A percentile compares a stretch with the other conserved stretches of the same genome.
Evolutionary conservation across 257 asterid genomes (phyloP).

Genomic region (Gardenia jasminoides): DNA sequence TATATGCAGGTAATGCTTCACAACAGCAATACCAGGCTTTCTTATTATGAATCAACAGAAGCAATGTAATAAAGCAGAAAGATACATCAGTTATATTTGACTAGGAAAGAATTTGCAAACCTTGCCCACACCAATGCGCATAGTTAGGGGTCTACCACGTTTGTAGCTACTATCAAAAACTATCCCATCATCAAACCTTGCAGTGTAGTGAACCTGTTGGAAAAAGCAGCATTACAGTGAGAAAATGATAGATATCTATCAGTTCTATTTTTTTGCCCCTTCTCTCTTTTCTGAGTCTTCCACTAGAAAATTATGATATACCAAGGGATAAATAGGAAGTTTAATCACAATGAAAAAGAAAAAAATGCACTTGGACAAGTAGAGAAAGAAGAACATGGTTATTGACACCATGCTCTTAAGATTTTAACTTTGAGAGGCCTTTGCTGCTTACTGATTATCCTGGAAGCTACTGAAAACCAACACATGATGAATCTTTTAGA

Average conservation of each 20-base stretch:
- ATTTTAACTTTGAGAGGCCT: not conserved
- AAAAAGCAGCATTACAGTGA: conserved; percentile 7
- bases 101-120: conserved; percentile 27
- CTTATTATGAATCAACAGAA: not conserved
- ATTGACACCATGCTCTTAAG: not conserved
- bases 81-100: not conserved
- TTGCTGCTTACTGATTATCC: not conserved
- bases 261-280: not conserved
- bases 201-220: conserved; percentile 78
- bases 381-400: not conserved
- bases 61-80: not conserved
- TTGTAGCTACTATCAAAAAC: conserved; percentile 84
- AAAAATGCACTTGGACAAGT: not conserved
- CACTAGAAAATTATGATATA: not conserved
- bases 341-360: not conserved
- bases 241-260: not conserved
- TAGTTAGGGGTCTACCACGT: conserved; percentile 81
- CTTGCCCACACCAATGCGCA: conserved; percentile 92
- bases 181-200: conserved; percentile 79
- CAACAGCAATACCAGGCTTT: not conserved
- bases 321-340: not conserved
- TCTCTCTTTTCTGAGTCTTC: not conserved
- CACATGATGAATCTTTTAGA: not conserved
- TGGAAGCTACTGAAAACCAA: not conserved
- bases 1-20: not conserved